phyloP scores from a whole-genome alignment of 2,329 filamentous ascomycete species.

The Claviceps cyperi region DNA sequence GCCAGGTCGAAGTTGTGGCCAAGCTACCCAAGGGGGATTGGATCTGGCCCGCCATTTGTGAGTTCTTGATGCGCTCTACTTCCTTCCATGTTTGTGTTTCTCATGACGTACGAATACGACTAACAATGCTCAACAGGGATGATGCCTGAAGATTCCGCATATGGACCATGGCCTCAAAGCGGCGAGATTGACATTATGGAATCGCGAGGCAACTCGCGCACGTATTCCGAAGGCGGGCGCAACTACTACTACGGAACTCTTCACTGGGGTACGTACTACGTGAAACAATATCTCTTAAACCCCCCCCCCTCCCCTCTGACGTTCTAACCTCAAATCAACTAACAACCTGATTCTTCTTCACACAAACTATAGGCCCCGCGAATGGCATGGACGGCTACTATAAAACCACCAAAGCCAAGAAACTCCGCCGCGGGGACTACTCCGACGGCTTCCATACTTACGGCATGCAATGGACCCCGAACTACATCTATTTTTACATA shows the following conservation, averaged over 20 bases:
- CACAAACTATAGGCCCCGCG: slow-evolving; percentile 11
- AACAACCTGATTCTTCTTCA: not conserved
- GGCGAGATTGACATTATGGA: slow-evolving; percentile 42
- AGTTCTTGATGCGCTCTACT: not conserved
- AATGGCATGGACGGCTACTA: slow-evolving; percentile 18
- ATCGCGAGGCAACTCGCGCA: slow-evolving; percentile 22
- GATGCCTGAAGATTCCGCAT: slow-evolving; percentile 32
- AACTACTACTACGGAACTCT: slow-evolving; percentile 28
- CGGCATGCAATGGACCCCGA: slow-evolving; percentile 36
- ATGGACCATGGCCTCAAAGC: slow-evolving; percentile 35
- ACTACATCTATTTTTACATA: slow-evolving; percentile 39
- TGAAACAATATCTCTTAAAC: not conserved
- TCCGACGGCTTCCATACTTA: slow-evolving; percentile 33
- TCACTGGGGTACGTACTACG: slow-evolving; percentile 27
- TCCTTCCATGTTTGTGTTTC: too few relatives aligned
- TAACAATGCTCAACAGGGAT: slow-evolving; percentile 19
- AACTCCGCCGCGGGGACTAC: slow-evolving; percentile 23
- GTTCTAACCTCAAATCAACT: too few relatives aligned
- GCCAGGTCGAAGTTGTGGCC: slow-evolving; percentile 35
- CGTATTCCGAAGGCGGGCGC: slow-evolving; percentile 28
- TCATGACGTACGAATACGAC: not conserved
- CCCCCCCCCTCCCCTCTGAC: not conserved
- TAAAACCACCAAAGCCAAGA: slow-evolving; percentile 18
- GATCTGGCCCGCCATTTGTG: slow-evolving; percentile 36
- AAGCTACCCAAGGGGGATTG: slow-evolving; percentile 38